Evolutionary conservation across 2,329 filamentous ascomycete genomes (phyloP), one percentile per base, ranked within the genome.

Genomic region (Curvularia hawaiiensis): DNA sequence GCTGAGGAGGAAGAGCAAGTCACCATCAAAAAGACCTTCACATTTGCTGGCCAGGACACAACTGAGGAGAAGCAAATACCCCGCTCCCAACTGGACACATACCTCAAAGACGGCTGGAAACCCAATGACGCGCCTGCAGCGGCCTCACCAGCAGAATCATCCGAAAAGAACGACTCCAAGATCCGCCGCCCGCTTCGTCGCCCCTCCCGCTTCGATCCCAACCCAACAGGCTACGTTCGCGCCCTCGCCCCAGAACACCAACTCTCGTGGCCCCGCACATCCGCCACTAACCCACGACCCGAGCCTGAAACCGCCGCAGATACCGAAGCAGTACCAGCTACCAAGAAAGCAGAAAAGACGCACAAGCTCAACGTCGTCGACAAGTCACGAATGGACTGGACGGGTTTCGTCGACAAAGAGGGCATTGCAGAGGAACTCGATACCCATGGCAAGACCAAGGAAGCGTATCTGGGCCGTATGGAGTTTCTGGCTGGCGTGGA

Each of bases 1-100:
- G 48, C 28, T 7, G 69, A 67, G 20, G 72, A 74, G 11, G 68
- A 74, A 47, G 77, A 80, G 41, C 73, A 67, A 77, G 49, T 91
- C 65, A 84, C 83, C 59, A 88, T 92, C 60, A 89, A 87, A 66
- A 86, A 88, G 30, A 88, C 85, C 14, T 91, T 90, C 76, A 89
- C 88, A 66, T 92, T 92, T 65, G 90, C 89, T 35, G 90, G 89
- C 30, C 85, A 89, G 67, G 82, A 88, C 12, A 86, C 90, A 66
- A 89, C 84, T 0, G 89, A 92, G 68, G 87, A 90, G 70, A 91
- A 90, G 71, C 77, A 88, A 11, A 87, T 92, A 1, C 79, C 85
- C 3, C 68, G 67, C 31, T 71, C 71, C 4, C 61, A 67, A 12
- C 65, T 75, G 33, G 66, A 65, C n/a, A 57, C 64, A 35, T 67